Base-by-base conservation (phyloP, 768 basidiomycete species). In the Coprinopsis marcescibilis region DNA sequence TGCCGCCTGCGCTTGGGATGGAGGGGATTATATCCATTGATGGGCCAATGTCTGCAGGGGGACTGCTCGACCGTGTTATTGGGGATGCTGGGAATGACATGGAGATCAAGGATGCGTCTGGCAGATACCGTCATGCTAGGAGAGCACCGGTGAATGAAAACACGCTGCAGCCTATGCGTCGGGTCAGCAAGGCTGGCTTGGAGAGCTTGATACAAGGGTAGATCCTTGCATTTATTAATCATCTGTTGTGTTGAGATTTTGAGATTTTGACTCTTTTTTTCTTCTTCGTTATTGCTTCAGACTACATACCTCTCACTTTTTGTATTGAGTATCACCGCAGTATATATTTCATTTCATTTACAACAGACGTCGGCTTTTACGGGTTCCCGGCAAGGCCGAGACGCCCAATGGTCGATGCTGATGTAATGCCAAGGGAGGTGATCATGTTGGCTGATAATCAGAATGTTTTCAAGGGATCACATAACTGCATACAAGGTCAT, bases 121-220 rank as follows among this genome's bases (percentile, higher is more conserved):
- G 93, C 43, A 76, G 92, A 46, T 95, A 93, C 67, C 69, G 90
- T 37, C 93, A 94, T 66, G 84, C 85, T 45, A 74, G 92, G 52
- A 75, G 84, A 35, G 89, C 90, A 23, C 92, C 93, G 2, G 91
- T 94, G 21, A 77, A 94, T 58, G 85, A 89, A 64, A 83, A 70
- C 34, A 95, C 93, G 27, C 65, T 95, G 53, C 92, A 95, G 62
- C 93, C 93, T 21, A 75, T 88, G 74, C 70, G 93, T 51, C 72
- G 93, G 52, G 92, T 92, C 50, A 92, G 89, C 62, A 96, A 96
- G 67, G 92, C 93, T 4, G 93, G 93, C 25, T 65, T 96, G 52
- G 93, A 96, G 70, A 90, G 81, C 58, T 75, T 72, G 23, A 57
- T 58, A n/a, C n/a, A n/a, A n/a, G 21, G 68, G 66, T 54, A 54